Evolutionary conservation across 2,329 filamentous ascomycete genomes (phyloP), one percentile per base, ranked within the genome.

Genomic region (Ophiostoma novo-ulmi): DNA sequence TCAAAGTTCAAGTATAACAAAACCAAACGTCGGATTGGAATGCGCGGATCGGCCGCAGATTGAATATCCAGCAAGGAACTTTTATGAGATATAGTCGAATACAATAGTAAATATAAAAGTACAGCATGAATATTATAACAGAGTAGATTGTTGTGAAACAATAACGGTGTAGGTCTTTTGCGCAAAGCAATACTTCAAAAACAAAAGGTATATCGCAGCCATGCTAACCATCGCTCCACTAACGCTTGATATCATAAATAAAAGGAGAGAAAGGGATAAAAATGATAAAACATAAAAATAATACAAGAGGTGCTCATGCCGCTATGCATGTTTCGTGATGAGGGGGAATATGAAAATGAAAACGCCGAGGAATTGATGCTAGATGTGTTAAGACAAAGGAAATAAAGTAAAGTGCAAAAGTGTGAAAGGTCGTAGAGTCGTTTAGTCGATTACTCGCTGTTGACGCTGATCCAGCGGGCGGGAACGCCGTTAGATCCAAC

Each of bases 401-500:
- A n/a, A 66, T 44, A 31, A 63, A 14, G 26, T 11, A 31, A 7
- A 10, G 1, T 13, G 48, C n/a, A 35, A 14, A 8, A 5, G 17
- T 64, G 35, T 48, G 63, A 22, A 52, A 22, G 20, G 17, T 65
- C 3, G 67, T 64, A 26, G 13, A 8, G n/a, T 44, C 20, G 61
- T 35, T n/a, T 44, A 67, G 41, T 17, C 14, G 61, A 48, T 10
- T 68, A 69, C 5, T 39, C 70, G 38, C 68, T 73, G 20, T 13
- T 10, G 11, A 67, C 39, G 11, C 84, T 78, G 72, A 87, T 81
- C 87, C 87, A 90, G 75, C 88, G 81, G 26, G 82, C 80, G 26
- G 88, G 88, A 44, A 89, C 83, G 38, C 88, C 88, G 72, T 88
- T 84, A 48, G 82, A 75, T 52, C 85, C 82, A 72, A 89, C 82